Percentiles rank a stretch among this genome's conserved stretches.
These are phyloP conservation scores for Phytopythium chamaehyphon DNA, from an alignment of 352 stramenopile genomes.

Conservation along the genomic window DNA sequence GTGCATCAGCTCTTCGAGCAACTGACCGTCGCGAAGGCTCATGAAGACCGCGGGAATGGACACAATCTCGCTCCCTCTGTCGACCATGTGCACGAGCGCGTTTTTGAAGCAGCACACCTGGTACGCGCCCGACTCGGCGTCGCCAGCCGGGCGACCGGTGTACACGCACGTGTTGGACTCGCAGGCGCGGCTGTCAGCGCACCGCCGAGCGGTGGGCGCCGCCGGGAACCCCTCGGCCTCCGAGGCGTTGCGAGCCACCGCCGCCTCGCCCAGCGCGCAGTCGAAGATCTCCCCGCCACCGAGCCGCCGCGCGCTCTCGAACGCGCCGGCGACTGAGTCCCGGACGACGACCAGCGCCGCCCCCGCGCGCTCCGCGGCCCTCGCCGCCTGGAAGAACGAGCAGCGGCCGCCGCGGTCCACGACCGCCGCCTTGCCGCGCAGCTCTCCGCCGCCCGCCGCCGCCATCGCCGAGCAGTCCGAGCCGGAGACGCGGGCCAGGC, in stretches of 20 bases:
- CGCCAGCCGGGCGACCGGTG: conserved; percentile 8
- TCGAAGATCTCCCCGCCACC: conserved; percentile 28
- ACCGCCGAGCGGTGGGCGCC: conserved; percentile 21
- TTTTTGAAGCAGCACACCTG: conserved; percentile 54
- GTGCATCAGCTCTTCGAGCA: conserved; percentile 20
- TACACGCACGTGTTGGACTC: conserved; percentile 34
- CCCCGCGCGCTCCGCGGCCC: conserved; percentile 24
- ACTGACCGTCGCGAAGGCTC: conserved; percentile 29
- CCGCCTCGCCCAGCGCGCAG: conserved; percentile 34
- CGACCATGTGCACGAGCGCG: conserved; percentile 36
- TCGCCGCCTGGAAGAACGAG: conserved; percentile 44
- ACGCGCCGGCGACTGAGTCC: conserved; percentile 42
- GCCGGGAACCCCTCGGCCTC: conserved; percentile 17
- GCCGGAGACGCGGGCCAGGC: conserved; percentile 9
- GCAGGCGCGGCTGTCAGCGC: conserved; percentile 21
- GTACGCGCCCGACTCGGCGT: conserved; percentile 10
- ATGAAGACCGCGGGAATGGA: conserved; percentile 39
- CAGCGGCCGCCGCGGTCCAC: conserved; percentile 42
- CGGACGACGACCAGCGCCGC: conserved; percentile 43
- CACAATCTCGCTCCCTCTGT: conserved; percentile 1
- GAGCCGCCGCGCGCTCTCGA: conserved; percentile 15
- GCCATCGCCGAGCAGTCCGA: conserved; percentile 15
- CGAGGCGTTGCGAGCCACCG: conserved; percentile 32
- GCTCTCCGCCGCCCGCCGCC: background rate
- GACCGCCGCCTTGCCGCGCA: conserved; percentile 24